These are phyloP conservation scores for Schizophyllum commune DNA, from an alignment of 1,284 basidiomycete species.

Conservation along the genomic window DNA sequence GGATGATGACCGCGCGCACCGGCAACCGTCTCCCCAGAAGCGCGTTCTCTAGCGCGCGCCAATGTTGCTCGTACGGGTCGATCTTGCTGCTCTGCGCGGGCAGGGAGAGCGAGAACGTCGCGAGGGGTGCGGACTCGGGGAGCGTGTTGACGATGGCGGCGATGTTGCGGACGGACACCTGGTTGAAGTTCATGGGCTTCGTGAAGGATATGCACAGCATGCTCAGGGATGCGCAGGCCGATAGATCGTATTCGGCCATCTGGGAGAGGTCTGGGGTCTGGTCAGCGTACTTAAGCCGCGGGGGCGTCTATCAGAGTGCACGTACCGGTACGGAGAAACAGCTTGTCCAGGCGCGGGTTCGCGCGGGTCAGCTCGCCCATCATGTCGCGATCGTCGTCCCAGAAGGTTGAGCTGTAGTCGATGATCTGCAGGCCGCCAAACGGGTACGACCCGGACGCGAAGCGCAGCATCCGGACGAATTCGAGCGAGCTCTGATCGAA, in stretches of 20 bases:
- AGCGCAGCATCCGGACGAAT: background rate
- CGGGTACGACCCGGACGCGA: background rate
- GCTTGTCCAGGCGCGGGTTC: background rate
- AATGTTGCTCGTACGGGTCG: background rate
- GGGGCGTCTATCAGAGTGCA: background rate
- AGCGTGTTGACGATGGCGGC: background rate
- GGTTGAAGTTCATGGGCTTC: background rate
- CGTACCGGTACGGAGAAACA: background rate
- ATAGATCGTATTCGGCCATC: background rate
- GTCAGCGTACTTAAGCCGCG: too few relatives aligned
- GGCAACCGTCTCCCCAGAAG: background rate
- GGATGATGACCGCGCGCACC: background rate
- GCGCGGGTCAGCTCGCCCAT: background rate
- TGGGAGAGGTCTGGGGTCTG: too few relatives aligned
- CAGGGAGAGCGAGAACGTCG: background rate
- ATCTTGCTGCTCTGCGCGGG: background rate
- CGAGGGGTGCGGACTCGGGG: background rate
- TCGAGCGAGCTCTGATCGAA: background rate
- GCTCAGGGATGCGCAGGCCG: background rate
- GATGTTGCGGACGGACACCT: background rate
- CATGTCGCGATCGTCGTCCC: background rate
- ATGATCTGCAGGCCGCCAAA: background rate
- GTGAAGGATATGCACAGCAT: background rate
- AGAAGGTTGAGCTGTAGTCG: background rate
- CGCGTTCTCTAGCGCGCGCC: background rate